Evolutionary conservation across 1,284 basidiomycete genomes (phyloP), one percentile per base, ranked within the genome.

Genomic region (Puccinia polysora): DNA sequence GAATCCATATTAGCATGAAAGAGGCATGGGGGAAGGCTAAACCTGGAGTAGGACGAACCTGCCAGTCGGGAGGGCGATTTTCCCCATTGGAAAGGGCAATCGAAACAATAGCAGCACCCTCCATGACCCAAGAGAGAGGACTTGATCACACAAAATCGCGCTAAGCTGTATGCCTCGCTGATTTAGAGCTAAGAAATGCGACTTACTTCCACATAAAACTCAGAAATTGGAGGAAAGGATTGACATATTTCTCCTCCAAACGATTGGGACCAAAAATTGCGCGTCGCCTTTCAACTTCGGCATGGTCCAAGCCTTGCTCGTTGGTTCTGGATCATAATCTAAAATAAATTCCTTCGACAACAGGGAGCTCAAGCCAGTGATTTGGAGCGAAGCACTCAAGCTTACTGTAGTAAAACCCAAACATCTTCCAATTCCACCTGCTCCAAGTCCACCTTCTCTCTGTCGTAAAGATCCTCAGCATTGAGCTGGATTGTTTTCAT

Each of bases 71-170:
- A 60, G 94, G 86, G 75, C 84, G 83, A 75, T 84, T 83, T 77
- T 87, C 87, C 82, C 95, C 93, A 82, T 97, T 97, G 75, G 94
- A 96, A 49, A 97, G 87, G 55, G 86, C 94, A 80, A 97, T 97
- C 74, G 95, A 92, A 80, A 97, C 94, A 62, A 97, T 84, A 60
- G 94, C 93, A 68, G 94, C 94, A 77, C 89, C 92, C 82, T 98
- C 94, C 94, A 97, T 98, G 83, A 97, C 95, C 93, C 94, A 97
- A 45, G 92, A 96, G 25, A 97, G 85, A 63, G 93, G 93, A 40
- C 58, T 71, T 23, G 0, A 1, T 2, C 47, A 28, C 23, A 6
- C 8, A 4, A 18, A 20, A 40, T 6, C 18, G 18, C 23, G 95
- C 96, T 92, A 92, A 95, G 91, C 95, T 95, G n/a, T 45, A 45